A percentile compares a stretch with the other conserved stretches of the same genome.
These are phyloP conservation scores for Flaveria linearis DNA, from an alignment of 129 eudicot species.

Conservation along the genomic window DNA sequence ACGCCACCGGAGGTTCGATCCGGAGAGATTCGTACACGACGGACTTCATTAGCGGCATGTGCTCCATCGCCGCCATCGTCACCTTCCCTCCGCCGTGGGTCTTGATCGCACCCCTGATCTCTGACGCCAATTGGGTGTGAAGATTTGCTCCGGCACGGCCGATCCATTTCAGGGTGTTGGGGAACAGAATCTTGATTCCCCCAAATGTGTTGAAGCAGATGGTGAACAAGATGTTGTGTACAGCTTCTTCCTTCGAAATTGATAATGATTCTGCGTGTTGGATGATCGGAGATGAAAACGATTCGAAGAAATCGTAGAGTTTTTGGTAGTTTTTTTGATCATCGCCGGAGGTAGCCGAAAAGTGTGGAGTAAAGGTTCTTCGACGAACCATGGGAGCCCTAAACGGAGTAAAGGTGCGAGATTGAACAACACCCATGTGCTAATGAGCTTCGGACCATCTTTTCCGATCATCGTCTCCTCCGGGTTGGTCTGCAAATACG, in stretches of 20 bases:
- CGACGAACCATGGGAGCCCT: conserved; percentile 65
- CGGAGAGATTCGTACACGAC: conserved; percentile 77
- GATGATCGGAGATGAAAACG: conserved; percentile 40
- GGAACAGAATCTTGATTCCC: conserved; percentile 76
- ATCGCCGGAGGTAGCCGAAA: conserved; percentile 60
- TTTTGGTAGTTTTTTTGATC: conserved; percentile 57
- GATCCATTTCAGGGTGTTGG: conserved; percentile 69
- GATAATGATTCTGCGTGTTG: conserved; percentile 53
- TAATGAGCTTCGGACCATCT: conserved; percentile 53
- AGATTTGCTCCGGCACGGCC: conserved; percentile 73
- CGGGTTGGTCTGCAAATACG: conserved; percentile 57
- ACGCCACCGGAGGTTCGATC: conserved; percentile 79
- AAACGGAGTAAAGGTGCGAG: conserved; percentile 60
- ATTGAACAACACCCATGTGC: conserved; percentile 71
- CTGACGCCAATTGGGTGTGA: conserved; percentile 61
- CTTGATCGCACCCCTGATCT: conserved; percentile 62
- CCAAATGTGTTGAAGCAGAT: conserved; percentile 89
- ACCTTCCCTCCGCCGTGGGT: conserved; percentile 55
- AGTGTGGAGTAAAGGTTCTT: conserved; percentile 59
- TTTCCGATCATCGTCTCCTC: conserved; percentile 53
- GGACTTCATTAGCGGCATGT: conserved; percentile 84
- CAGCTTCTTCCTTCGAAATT: conserved; percentile 62
- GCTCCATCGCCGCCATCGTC: conserved; percentile 82
- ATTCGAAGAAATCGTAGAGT: conserved; percentile 64
- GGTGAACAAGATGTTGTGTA: conserved; percentile 71